Percentiles rank a stretch among this genome's conserved stretches.
Conservation (phyloP, 148 eudicot genomes). For the Arbutus unedo region DNA sequence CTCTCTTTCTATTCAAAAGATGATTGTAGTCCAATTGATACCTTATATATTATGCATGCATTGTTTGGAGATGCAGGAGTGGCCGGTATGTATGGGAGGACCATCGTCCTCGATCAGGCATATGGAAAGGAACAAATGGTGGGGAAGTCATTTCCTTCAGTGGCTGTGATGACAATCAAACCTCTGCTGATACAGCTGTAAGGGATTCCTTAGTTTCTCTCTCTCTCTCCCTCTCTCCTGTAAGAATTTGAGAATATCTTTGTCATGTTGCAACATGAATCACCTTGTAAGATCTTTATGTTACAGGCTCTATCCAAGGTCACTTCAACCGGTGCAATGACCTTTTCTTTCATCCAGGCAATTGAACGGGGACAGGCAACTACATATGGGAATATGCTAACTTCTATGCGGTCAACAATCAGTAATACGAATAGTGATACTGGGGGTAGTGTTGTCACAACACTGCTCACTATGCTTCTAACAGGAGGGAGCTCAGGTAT, state of each 20-base stretch:
- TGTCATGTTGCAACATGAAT: no score
- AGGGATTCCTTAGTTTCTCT: not conserved
- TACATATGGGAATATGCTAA: conserved; percentile 50
- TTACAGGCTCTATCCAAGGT: conserved; percentile 52
- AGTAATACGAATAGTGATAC: conserved; percentile 24
- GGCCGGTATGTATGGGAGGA: conserved; percentile 55
- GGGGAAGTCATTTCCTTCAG: conserved; percentile 60
- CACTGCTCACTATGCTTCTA: conserved; percentile 53
- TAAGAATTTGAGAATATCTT: not conserved
- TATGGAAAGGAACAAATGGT: conserved; percentile 55
- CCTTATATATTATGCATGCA: not conserved
- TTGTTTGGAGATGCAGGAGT: conserved; percentile 25
- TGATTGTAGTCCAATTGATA: not conserved
- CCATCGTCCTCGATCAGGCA: conserved; percentile 47
- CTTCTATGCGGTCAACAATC: conserved; percentile 46
- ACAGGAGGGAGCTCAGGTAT: conserved; percentile 43
- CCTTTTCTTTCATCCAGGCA: conserved; percentile 56
- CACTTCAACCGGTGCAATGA: conserved; percentile 63
- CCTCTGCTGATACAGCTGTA: conserved; percentile 61
- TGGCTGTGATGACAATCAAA: conserved; percentile 62
- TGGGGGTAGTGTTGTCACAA: conserved; percentile 38
- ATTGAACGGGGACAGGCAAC: conserved; percentile 43
- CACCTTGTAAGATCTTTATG: not conserved
- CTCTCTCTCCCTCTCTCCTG: not conserved
- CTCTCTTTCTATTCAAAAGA: not conserved